phyloP scores from a whole-genome alignment of 495 filamentous ascomycete genomes.

The Neurospora sp. region DNA sequence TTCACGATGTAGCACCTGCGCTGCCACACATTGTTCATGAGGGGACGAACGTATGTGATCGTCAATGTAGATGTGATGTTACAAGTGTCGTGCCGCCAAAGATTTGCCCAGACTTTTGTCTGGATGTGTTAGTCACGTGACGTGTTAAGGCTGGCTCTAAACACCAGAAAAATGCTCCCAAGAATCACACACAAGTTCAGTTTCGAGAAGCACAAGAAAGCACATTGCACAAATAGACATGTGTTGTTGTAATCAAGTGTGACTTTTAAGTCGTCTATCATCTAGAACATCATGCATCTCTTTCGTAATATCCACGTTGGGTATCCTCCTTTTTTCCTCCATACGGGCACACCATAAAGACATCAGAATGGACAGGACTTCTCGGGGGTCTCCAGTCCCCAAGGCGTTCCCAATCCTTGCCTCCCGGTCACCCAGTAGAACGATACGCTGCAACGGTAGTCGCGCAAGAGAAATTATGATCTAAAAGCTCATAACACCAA shows the following conservation, averaged over 20 bases:
- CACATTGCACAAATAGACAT: not conserved
- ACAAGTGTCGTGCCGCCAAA: not conserved
- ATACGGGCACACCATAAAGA: not conserved
- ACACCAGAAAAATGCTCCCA: not conserved
- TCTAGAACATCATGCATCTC: not conserved
- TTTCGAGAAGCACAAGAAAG: not conserved
- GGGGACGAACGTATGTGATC: not conserved
- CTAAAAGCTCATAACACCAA: slow-evolving; percentile 14
- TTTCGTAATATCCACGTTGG: not conserved
- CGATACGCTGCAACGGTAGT: not conserved
- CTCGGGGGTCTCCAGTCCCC: not conserved
- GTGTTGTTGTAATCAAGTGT: not conserved
- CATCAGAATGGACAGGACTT: not conserved
- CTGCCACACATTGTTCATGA: not conserved
- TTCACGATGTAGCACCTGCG: not conserved
- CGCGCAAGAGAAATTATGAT: slow-evolving; percentile 17
- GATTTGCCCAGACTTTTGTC: not conserved
- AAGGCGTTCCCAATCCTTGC: not conserved
- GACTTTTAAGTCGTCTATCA: slow-evolving; percentile 1
- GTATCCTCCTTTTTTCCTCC: not conserved
- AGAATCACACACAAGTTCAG: not conserved
- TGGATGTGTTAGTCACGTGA: not conserved
- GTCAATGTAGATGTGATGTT: not conserved
- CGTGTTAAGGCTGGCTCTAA: not conserved
- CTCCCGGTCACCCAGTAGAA: not conserved